These are phyloP conservation scores for Odontarrhena argentea DNA, from an alignment of 345 rosid species.

Conservation along the genomic window DNA sequence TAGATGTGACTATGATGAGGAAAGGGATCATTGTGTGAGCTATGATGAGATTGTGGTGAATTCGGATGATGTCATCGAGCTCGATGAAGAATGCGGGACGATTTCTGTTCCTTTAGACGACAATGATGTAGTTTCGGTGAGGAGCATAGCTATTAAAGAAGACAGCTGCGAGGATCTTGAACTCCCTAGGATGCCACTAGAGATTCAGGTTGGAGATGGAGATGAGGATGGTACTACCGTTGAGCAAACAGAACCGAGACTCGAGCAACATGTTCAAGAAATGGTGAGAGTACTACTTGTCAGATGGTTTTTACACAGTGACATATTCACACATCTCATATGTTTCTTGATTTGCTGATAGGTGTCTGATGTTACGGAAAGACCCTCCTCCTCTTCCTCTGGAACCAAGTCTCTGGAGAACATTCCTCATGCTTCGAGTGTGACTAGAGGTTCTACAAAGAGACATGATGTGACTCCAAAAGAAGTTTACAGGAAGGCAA, in stretches of 20 bases:
- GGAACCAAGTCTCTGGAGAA: conserved; percentile 10
- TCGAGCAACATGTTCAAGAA: background rate
- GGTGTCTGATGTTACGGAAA: conserved; percentile 14
- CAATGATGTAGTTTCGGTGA: conserved; percentile 18
- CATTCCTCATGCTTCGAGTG: conserved; percentile 10
- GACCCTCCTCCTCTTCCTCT: conserved; percentile 28
- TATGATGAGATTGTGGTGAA: conserved; percentile 53
- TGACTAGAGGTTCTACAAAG: conserved; percentile 32
- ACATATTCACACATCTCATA: conserved; percentile 14
- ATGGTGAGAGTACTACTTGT: conserved; percentile 22
- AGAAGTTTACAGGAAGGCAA: conserved; percentile 32
- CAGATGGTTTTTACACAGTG: conserved; percentile 10
- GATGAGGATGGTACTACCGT: conserved; percentile 24
- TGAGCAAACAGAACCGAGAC: conserved; percentile 8
- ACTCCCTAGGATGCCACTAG: conserved; percentile 15
- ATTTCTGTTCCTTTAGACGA: conserved; percentile 6
- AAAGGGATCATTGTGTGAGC: conserved; percentile 37
- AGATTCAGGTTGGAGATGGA: conserved; percentile 46
- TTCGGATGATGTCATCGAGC: conserved; percentile 38
- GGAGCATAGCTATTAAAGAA: conserved; percentile 14
- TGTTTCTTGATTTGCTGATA: conserved; percentile 25
- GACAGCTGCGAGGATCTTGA: conserved; percentile 6
- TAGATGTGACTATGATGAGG: conserved; percentile 34
- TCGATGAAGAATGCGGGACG: conserved; percentile 33
- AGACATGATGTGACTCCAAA: conserved; percentile 40